A percentile compares a stretch with the other conserved stretches of the same genome.
Evolutionary conservation across 129 eudicot species (phyloP).

Genomic region (Heracleum sosnowskyi): DNA sequence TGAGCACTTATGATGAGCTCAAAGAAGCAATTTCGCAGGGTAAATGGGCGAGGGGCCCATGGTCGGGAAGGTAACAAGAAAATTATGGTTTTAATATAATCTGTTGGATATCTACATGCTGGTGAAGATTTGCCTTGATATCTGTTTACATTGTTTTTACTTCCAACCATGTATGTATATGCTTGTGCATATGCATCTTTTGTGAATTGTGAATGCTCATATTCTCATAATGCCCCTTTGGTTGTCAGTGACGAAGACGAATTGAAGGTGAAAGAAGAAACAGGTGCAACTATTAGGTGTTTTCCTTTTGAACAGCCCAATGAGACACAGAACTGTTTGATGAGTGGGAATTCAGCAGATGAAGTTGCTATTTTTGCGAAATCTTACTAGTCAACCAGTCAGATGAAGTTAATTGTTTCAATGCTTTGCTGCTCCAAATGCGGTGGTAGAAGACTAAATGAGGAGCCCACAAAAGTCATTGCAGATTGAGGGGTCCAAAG

Average conservation of each 20-base stretch:
- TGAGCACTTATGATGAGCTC: constrained; percentile 69
- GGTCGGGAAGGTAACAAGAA: constrained; percentile 69
- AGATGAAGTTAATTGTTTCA: background rate
- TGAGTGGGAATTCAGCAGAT: constrained; percentile 71
- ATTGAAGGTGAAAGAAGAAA: constrained; percentile 78
- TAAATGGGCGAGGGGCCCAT: constrained; percentile 99
- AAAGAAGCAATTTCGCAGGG: constrained; percentile 74
- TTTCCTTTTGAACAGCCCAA: constrained; percentile 86
- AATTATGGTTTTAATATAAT: background rate
- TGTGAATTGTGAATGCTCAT: background rate
- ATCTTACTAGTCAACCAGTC: constrained; percentile 44
- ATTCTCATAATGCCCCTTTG: constrained; percentile 1
- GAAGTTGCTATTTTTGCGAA: constrained; percentile 96
- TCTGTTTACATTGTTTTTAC: background rate
- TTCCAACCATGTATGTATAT: background rate
- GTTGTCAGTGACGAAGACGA: constrained; percentile 59
- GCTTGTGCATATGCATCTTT: background rate
- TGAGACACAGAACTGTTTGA: constrained; percentile 56
- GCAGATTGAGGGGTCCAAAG: background rate
- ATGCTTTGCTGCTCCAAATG: background rate
- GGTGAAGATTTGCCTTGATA: background rate
- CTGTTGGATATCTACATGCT: background rate
- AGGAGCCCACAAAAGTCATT: background rate
- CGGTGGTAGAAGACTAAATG: background rate
- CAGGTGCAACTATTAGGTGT: constrained; percentile 83